A percentile compares a stretch with the other conserved stretches of the same genome.
These are phyloP conservation scores for Nemania bipapillata DNA, from an alignment of 2,329 filamentous ascomycete species.

Conservation along the genomic window DNA sequence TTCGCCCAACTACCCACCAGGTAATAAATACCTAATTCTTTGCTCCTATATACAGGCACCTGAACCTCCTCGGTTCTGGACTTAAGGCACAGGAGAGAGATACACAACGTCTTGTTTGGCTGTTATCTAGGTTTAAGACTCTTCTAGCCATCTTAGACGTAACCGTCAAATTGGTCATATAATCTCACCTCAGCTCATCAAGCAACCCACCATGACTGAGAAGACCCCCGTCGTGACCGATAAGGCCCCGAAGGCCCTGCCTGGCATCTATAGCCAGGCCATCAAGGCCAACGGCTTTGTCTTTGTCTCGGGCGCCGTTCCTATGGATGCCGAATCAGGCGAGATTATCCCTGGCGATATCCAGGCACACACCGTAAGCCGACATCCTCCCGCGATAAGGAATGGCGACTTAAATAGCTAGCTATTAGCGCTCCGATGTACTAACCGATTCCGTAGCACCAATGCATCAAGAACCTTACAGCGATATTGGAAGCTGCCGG, in stretches of 20 bases:
- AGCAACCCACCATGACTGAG: conserved; percentile 46
- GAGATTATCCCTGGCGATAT: conserved; percentile 72
- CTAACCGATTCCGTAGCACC: conserved; percentile 54
- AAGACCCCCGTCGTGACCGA: conserved; percentile 55
- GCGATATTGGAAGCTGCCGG: conserved; percentile 76
- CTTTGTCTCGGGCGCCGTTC: conserved; percentile 78
- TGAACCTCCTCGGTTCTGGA: background rate
- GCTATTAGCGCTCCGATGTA: background rate
- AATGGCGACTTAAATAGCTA: background rate
- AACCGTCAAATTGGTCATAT: background rate
- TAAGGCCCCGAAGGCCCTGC: conserved; percentile 56
- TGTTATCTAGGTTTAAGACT: background rate
- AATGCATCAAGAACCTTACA: conserved; percentile 76
- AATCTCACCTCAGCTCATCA: conserved; percentile 23
- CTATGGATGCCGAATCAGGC: conserved; percentile 68
- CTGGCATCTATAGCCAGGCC: conserved; percentile 62
- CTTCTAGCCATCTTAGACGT: background rate
- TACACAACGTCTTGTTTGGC: background rate
- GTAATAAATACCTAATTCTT: conserved; percentile 2
- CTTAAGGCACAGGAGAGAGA: background rate
- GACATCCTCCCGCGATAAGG: background rate
- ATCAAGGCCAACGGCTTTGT: conserved; percentile 75
- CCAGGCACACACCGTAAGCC: conserved; percentile 68
- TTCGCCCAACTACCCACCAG: no score
- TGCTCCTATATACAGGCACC: background rate